These are phyloP conservation scores for Venturia aucupariae DNA, from an alignment of 2,329 filamentous ascomycete genomes.

Conservation along the genomic window DNA sequence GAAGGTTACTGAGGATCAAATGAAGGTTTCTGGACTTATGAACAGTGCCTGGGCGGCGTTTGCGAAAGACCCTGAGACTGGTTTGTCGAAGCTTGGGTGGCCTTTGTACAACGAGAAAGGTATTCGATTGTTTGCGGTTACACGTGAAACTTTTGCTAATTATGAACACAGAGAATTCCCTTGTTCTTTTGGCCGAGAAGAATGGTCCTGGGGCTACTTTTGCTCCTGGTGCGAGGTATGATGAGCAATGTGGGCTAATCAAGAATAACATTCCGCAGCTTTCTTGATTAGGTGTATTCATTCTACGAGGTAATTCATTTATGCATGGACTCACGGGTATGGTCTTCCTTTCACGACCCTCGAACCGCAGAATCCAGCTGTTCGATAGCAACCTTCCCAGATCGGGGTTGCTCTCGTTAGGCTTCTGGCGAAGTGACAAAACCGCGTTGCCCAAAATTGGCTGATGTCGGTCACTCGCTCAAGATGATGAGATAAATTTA, in stretches of 20 bases:
- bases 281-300: not conserved
- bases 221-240: constrained; percentile 6
- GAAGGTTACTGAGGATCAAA: not conserved
- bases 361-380: too few species aligned
- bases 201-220: constrained; percentile 4
- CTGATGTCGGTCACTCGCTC: too few species aligned
- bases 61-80: constrained; percentile 12
- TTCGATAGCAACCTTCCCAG: too few species aligned
- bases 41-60: constrained; percentile 13
- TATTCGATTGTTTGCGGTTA: not conserved
- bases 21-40: constrained; percentile 8
- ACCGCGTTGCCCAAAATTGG: too few species aligned
- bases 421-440: too few species aligned
- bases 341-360: too few species aligned
- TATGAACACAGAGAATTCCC: not conserved
- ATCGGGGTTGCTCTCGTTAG: too few species aligned
- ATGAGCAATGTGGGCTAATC: not conserved
- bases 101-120: constrained; percentile 12
- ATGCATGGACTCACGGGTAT: too few species aligned
- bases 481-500: too few species aligned
- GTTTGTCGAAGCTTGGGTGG: constrained; percentile 14
- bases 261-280: not conserved
- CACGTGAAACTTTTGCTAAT: not conserved
- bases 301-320: too few species aligned
- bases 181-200: constrained; percentile 8